Base-by-base conservation (phyloP, 192 early-diverging fungal species). In the Globomyces pollinis-pini region DNA sequence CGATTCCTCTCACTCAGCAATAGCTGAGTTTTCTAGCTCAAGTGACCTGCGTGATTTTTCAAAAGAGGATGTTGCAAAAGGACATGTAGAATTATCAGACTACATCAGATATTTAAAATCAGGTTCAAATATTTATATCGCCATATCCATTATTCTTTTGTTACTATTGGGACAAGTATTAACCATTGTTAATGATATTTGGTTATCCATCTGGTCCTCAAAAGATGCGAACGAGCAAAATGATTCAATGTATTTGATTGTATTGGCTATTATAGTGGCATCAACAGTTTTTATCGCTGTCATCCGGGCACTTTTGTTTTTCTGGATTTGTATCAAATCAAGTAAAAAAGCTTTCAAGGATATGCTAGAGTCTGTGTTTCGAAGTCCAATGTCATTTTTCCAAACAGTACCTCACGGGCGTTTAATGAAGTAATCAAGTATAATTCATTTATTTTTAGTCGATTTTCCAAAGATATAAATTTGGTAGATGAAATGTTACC, bases 371-470 rank as follows among this genome's bases (percentile, higher is more conserved):
- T 26, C 61, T 7, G 74, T 86, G 2, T 66, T 86, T 52, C 42
- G 57, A 20, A 57, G 65, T 2, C 79, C 80, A 13, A 74, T 89
- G 66, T 61, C 63, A 12, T 85, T 84, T 51, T 88, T 91, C 62
- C 64, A 79, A 1, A 54, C 45, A 29, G 77, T 79, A 45, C 75
- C 86, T 0, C 76, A 81, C 12, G 89, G 88, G 4, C 66, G 78
- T n/a, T 57, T 89, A 5, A 44, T 90, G 34, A 78, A 85, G 63
- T 89, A 5, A 44, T 90, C 32, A 78, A 85, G 63, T 47, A 47
- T 28, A 26, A 26, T 26, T n/a, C 28, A 26, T 12, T 47, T 47
- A 47, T 28, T 26, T 18, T 3, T 26, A 78, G 84, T 59, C 66
- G 74, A 18, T 67, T 72, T 23, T 70, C 72, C 0, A 75, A 84